Base-by-base conservation (phyloP, 1,284 basidiomycete species). In the Inonotus obliquus region DNA sequence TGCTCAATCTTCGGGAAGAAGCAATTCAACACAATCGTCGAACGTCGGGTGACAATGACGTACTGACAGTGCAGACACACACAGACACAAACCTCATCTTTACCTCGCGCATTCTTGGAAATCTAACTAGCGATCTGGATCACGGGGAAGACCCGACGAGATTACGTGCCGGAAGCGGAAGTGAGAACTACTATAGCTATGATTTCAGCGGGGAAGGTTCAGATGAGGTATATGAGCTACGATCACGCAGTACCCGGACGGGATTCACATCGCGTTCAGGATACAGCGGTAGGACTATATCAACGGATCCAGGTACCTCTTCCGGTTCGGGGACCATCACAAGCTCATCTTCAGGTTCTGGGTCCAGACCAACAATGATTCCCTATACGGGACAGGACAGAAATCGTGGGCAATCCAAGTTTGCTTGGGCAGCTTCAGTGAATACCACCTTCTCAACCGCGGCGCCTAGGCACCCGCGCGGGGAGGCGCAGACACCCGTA, bases 61-160 rank as follows among this genome's bases (percentile, higher is more conserved):
- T 52, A 1, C 35, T n/a, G 37, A 48, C 57, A 13, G 54, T 54
- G 19, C 54, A 45, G 54, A 61, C 62, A 14, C 45, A 57, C 19
- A 63, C 62, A 11, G 62, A 63, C 38, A 57, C 62, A 29, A 55
- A 60, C 37, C 62, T 63, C 41, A 32, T 63, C 35, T 63, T 63
- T 54, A 60, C 59, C 25, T 60, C 62, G 21, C 62, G 62, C 37
- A 60, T 63, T 32, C 29, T 63, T 32, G 62, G 62, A 23, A 63
- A 60, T 47, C 48, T 63, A 19, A 63, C 62, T 6, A 53, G 47
- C 14, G 62, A 63, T 4, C 32, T 63, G 13, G 61, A 62, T 11
- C 54, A 58, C 49, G 41, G 19, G 19, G 55, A 45, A 6, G 49
- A 45, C 37, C 4, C 45, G 14, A 38, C 35, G 2, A 54, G 52